A percentile compares a stretch with the other conserved stretches of the same genome.
These are phyloP conservation scores for Eucalyptus melliodora DNA, from an alignment of 345 rosid species.

Conservation along the genomic window DNA sequence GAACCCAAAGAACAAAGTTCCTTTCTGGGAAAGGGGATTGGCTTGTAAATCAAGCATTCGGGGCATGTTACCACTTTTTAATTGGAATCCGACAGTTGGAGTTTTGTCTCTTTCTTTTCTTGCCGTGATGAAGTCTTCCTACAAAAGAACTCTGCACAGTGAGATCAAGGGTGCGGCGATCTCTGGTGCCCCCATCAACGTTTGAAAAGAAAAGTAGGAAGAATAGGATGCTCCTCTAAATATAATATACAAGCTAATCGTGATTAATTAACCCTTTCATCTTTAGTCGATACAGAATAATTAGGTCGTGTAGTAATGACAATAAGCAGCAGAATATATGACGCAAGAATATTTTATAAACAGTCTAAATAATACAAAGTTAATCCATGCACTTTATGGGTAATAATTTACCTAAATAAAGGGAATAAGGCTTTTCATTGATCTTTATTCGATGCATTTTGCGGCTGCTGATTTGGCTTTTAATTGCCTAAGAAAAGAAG, in stretches of 20 bases:
- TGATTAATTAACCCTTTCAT: not conserved
- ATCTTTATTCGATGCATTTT: not conserved
- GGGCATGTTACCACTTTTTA: not conserved
- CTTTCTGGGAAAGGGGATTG: not conserved
- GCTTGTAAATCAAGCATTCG: not conserved
- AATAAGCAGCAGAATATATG: not conserved
- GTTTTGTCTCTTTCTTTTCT: not conserved
- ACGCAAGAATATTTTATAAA: not conserved
- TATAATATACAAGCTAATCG: not conserved
- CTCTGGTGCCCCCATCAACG: not conserved
- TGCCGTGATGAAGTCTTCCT: not conserved
- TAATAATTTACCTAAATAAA: not conserved
- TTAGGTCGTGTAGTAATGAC: not conserved
- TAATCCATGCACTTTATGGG: not conserved
- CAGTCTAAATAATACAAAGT: not conserved
- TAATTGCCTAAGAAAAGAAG: not conserved
- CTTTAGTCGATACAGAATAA: not conserved
- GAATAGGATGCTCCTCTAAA: not conserved
- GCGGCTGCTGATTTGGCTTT: not conserved
- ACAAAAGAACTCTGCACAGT: not conserved
- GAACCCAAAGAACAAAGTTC: not conserved
- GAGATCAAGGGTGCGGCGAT: not conserved
- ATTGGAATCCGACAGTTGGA: not conserved
- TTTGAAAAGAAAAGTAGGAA: not conserved
- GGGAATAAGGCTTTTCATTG: not conserved